Base-by-base conservation (phyloP, 176 grass and related monocot species). In the Aegilops sharonensis region DNA sequence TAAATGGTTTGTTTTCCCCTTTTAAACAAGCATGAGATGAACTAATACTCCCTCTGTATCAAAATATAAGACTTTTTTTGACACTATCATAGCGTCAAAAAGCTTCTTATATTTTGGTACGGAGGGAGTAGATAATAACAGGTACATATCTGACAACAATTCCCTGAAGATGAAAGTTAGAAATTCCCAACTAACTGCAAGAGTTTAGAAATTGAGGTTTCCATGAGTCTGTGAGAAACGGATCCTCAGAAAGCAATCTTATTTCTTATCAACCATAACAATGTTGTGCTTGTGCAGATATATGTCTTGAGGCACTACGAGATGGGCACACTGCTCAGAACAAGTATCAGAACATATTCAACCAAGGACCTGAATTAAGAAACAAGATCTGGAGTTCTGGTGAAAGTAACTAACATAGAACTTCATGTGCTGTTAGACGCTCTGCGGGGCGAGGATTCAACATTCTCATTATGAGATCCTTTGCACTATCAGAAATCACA, bases 381-480 rank as follows among this genome's bases (percentile, higher is more conserved):
- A 71, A 77, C 62, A 71, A 6, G 66, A 72, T 14, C 30, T 67
- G 12, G 39, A 45, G 50, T 81, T 42, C 65, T 71, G 68, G 18
- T 88, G 61, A 81, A 61, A 80, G 56, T 70, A 90, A 90, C 89
- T 91, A 87, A 91, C 89, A 87, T 84, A 87, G 63, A 84, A 91
- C 89, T 91, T 80, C 60, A 68, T 91, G 89, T n/a, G 89, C 89
- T 68, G 89, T 91, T 75, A 91, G 60, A 15, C 89, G 89, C 69
- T 91, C 81, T 5, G 48, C 20, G 11, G 89, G 89, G 62, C 2
- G 47, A 84, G 85, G 89, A 84, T 91, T 91, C 89, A 91, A 75
- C 89, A 91, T 91, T 91, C 31, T 87, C 75, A 70, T 87, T 75
- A 91, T 91, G 84, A 91, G 89, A 87, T 91, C 85, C 81, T 91